Evolutionary conservation across 345 rosid genomes (phyloP).

Genomic region (Populus euphratica): DNA sequence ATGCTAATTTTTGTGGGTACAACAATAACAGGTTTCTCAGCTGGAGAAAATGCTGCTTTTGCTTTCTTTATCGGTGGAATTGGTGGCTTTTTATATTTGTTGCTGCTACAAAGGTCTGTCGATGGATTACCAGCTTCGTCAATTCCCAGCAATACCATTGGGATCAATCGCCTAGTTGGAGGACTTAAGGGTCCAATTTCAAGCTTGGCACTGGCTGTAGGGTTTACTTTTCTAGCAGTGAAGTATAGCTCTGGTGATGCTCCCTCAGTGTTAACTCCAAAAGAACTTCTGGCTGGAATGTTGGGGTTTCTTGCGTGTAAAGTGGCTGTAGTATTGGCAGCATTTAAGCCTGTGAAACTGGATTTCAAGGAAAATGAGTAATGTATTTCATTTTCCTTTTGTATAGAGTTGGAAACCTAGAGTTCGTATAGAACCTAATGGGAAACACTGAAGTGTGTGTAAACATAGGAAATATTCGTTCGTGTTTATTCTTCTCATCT

Average conservation of each 20-base stretch:
- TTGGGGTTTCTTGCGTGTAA: constrained; percentile 79
- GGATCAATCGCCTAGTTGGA: constrained; percentile 8
- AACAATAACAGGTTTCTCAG: constrained; percentile 34
- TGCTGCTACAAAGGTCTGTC: constrained; percentile 68
- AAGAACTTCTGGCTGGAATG: constrained; percentile 71
- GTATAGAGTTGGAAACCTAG: not conserved
- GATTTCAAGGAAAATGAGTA: constrained; percentile 32
- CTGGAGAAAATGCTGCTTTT: constrained; percentile 44
- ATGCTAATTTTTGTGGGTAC: constrained; percentile 50
- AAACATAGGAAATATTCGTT: not conserved
- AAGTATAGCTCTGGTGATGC: constrained; percentile 41
- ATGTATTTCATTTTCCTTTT: not conserved
- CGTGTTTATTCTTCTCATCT: not conserved
- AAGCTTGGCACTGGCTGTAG: constrained; percentile 45
- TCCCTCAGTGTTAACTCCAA: constrained; percentile 40
- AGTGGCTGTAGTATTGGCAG: constrained; percentile 76
- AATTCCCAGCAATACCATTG: constrained; percentile 29
- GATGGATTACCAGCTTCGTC: constrained; percentile 55
- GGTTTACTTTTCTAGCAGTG: constrained; percentile 35
- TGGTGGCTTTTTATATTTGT: constrained; percentile 59
- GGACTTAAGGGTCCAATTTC: constrained; percentile 44
- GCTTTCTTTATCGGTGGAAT: constrained; percentile 77
- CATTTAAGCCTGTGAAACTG: constrained; percentile 54
- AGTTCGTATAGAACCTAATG: not conserved
- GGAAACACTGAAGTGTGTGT: not conserved